These are phyloP conservation scores for Neocatenulostroma microsporum DNA, from an alignment of 2,329 filamentous ascomycete genomes.

Conservation along the genomic window DNA sequence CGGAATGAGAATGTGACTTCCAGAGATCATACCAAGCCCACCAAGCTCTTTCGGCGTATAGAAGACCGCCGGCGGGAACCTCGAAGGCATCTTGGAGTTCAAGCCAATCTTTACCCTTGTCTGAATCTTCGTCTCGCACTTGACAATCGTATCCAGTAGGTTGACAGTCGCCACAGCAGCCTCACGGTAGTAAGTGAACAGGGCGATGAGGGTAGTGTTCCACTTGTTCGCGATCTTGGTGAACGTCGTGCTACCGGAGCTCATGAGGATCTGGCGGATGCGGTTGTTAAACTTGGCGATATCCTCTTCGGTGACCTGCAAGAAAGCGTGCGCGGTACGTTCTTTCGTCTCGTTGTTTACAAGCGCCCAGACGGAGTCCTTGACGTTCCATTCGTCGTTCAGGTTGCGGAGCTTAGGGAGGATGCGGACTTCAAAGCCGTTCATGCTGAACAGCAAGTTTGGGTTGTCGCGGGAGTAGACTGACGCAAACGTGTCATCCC, in stretches of 20 bases:
- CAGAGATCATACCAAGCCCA: constrained; percentile 97
- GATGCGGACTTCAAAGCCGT: constrained; percentile 93
- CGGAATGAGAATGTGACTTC: constrained; percentile 94
- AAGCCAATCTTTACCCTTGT: constrained; percentile 97
- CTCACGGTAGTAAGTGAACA: constrained; percentile 98
- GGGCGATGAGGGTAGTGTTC: constrained; percentile 93
- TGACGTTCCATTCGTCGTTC: constrained; percentile 93
- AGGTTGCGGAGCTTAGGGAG: constrained; percentile 90
- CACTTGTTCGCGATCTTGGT: constrained; percentile 99
- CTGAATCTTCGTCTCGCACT: constrained; percentile 99
- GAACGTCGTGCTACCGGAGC: constrained; percentile 97
- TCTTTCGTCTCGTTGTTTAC: constrained; percentile 97
- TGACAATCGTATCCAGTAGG: constrained; percentile 93
- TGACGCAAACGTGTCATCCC: constrained; percentile 97
- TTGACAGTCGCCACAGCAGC: constrained; percentile 93
- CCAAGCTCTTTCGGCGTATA: constrained; percentile 98
- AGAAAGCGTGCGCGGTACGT: constrained; percentile 90
- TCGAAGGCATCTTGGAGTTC: constrained; percentile 98
- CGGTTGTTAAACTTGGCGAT: constrained; percentile 99
- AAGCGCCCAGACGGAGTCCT: constrained; percentile 96
- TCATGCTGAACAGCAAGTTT: constrained; percentile 96
- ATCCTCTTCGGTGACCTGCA: constrained; percentile 96
- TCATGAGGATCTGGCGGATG: constrained; percentile 98
- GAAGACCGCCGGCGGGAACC: constrained; percentile 96
- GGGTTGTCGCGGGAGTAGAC: constrained; percentile 98